phyloP scores from a whole-genome alignment of 179 eudicot species.

The Dionaea muscipula region DNA sequence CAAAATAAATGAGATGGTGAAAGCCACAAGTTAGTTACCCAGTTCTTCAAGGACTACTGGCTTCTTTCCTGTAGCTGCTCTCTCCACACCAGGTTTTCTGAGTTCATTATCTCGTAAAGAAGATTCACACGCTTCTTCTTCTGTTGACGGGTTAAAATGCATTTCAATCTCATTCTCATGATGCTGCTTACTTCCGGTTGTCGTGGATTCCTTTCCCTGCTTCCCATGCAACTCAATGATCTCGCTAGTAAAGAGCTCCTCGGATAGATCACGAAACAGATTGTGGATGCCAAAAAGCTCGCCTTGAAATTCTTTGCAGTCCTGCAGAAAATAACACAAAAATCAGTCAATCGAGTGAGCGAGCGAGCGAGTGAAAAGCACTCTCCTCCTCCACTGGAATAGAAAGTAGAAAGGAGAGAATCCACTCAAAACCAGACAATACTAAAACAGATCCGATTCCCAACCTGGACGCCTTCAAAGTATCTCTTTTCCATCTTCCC shows the following conservation, averaged over 20 bases:
- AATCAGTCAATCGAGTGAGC: slow-evolving; percentile 1
- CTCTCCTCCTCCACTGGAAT: neutral
- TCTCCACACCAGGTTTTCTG: slow-evolving; percentile 13
- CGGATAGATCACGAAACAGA: slow-evolving; percentile 84
- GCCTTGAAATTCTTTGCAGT: slow-evolving; percentile 82
- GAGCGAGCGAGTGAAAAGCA: neutral
- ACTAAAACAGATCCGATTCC: slow-evolving; percentile 3
- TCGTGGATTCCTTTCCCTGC: slow-evolving; percentile 24
- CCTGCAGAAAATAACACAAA: slow-evolving; percentile 30
- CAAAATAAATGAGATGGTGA: neutral
- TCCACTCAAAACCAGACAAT: neutral
- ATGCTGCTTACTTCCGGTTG: slow-evolving; percentile 14
- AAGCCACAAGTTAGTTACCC: no score
- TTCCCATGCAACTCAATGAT: slow-evolving; percentile 63
- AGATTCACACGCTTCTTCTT: slow-evolving; percentile 20
- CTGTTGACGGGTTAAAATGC: slow-evolving; percentile 30
- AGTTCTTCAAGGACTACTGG: slow-evolving; percentile 42
- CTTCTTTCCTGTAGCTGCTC: slow-evolving; percentile 17
- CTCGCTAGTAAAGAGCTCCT: slow-evolving; percentile 86
- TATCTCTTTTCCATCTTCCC: slow-evolving; percentile 92
- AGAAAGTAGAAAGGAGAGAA: neutral
- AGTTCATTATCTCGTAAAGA: slow-evolving; percentile 13
- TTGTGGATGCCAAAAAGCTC: slow-evolving; percentile 91
- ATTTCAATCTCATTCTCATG: slow-evolving; percentile 24
- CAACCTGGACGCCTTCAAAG: slow-evolving; percentile 96